Percentiles rank a stretch among this genome's conserved stretches.
Conservation (phyloP, 441 rosid species). For the Gossypium trilobum region DNA sequence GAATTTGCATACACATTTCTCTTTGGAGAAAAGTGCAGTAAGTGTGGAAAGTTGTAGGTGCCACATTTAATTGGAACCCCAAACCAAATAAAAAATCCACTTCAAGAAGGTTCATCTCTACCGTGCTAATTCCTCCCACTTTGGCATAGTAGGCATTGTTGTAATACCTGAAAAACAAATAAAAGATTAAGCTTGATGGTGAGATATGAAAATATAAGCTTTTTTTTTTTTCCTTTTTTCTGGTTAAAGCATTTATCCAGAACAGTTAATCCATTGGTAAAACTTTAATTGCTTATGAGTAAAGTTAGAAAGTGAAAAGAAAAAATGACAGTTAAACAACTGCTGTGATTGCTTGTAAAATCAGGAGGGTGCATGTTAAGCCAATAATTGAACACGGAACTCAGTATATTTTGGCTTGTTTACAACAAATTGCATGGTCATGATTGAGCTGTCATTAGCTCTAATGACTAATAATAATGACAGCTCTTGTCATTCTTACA, state of each 20-base stretch:
- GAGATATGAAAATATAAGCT: too few species aligned
- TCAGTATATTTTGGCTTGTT: neutral
- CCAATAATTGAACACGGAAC: slow-evolving; percentile 7
- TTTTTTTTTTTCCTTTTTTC: too few species aligned
- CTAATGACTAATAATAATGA: slow-evolving; percentile 15
- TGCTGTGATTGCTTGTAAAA: slow-evolving; percentile 1
- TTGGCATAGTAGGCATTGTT: slow-evolving; percentile 74
- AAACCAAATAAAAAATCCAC: slow-evolving; percentile 74
- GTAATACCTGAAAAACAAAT: slow-evolving; percentile 43
- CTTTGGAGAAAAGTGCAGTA: slow-evolving; percentile 51
- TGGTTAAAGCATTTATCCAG: too few species aligned
- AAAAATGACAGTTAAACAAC: slow-evolving; percentile 25
- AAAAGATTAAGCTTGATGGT: neutral
- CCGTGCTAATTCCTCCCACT: slow-evolving; percentile 74
- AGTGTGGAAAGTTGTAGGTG: slow-evolving; percentile 47
- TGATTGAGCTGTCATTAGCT: slow-evolving; percentile 26
- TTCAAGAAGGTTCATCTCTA: slow-evolving; percentile 79
- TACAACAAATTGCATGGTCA: neutral
- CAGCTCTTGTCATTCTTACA: slow-evolving; percentile 12
- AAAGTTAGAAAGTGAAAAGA: slow-evolving; percentile 1
- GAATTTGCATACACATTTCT: slow-evolving; percentile 41
- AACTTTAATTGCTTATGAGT: neutral
- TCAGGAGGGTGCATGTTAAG: neutral
- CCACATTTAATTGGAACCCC: slow-evolving; percentile 67
- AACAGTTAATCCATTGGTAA: too few species aligned